Evolutionary conservation across 306 rosid species (phyloP).

Genomic region (Cucurbita maxima): DNA sequence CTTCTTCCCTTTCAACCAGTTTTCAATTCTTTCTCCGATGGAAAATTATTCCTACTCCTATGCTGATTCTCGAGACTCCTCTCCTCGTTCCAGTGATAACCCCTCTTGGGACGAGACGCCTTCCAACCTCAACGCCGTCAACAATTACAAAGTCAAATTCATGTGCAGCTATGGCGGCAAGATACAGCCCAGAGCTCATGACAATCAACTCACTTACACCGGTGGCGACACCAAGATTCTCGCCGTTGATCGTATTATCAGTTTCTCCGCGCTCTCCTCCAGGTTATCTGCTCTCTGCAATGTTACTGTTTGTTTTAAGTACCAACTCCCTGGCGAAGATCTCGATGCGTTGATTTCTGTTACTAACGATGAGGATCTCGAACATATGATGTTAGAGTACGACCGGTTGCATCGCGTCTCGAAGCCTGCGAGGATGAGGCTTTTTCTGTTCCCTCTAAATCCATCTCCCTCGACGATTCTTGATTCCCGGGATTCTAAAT

Average conservation of each 20-base stretch:
- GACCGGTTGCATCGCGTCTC: conserved; percentile 59
- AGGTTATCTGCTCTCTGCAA: conserved; percentile 44
- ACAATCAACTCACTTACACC: conserved; percentile 59
- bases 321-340: conserved; percentile 83
- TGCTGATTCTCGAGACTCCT: conserved; percentile 62
- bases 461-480: conserved; percentile 15
- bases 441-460: conserved; percentile 44
- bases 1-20: background rate
- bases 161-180: conserved; percentile 82
- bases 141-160: conserved; percentile 42
- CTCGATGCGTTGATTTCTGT: conserved; percentile 85
- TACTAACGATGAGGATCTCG: conserved; percentile 73
- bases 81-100: conserved; percentile 47
- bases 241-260: conserved; percentile 51
- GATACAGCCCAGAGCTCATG: conserved; percentile 60
- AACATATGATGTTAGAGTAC: conserved; percentile 71
- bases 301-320: conserved; percentile 41
- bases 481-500: conserved; percentile 21
- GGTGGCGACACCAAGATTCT: conserved; percentile 87
- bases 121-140: background rate
- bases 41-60: conserved; percentile 45
- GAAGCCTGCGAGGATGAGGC: conserved; percentile 53
- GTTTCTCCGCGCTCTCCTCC: conserved; percentile 26
- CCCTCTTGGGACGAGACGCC: conserved; percentile 41
- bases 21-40: conserved; percentile 17